Percentiles rank a stretch among this genome's conserved stretches.
Evolutionary conservation across 225 moss, liverwort and hornwort genomes (phyloP).

Genomic region (Rhytidiadelphus loreus): DNA sequence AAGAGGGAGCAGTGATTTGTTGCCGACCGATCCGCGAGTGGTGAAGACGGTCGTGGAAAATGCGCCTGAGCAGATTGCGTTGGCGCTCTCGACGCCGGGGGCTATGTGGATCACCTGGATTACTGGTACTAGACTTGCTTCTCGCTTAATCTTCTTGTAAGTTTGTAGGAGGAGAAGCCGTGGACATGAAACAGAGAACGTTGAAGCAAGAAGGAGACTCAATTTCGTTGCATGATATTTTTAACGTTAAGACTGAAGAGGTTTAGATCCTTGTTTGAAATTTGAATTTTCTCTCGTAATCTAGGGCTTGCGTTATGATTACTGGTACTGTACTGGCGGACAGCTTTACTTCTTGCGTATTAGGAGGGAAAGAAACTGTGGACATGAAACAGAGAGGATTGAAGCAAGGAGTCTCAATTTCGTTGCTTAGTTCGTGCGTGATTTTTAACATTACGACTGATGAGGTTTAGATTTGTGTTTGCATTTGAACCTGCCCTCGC

Average conservation of each 20-base stretch:
- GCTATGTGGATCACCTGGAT: conserved; percentile 84
- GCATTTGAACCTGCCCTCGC: not conserved
- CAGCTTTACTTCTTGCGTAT: not conserved
- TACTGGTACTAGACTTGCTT: conserved; percentile 37
- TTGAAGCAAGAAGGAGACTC: not conserved
- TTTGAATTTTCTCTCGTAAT: not conserved
- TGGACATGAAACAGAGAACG: not conserved
- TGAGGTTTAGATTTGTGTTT: too few species aligned
- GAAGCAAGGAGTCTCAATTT: not conserved
- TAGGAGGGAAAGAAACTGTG: not conserved
- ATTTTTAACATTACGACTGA: not conserved
- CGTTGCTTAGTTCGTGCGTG: not conserved
- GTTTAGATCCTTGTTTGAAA: not conserved
- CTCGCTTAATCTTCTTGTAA: not conserved
- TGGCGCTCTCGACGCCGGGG: conserved; percentile 76
- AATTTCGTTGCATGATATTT: not conserved
- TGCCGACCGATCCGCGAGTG: conserved; percentile 46
- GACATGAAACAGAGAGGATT: not conserved
- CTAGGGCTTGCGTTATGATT: not conserved
- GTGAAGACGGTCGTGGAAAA: conserved; percentile 40
- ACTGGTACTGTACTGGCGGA: not conserved
- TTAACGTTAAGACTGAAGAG: not conserved
- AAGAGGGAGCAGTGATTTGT: conserved; percentile 59
- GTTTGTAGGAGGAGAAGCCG: not conserved
- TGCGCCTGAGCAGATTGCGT: conserved; percentile 72